A percentile compares a stretch with the other conserved stretches of the same genome.
Evolutionary conservation across 2,329 filamentous ascomycete genomes (phyloP).

Genomic region (Botryotinia convoluta): DNA sequence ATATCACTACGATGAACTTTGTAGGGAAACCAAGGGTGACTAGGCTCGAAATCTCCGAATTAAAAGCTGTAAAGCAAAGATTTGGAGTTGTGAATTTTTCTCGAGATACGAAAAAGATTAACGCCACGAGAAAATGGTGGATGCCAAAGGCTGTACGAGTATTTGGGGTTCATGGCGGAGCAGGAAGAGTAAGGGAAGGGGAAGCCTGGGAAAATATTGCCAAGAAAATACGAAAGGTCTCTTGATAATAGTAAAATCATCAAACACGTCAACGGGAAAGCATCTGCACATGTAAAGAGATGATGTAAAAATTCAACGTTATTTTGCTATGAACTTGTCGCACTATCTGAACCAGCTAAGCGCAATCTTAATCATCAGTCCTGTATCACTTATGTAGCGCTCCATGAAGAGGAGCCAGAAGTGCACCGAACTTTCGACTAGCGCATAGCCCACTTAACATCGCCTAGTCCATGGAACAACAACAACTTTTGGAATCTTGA

Average conservation of each 20-base stretch:
- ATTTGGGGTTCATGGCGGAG: constrained; percentile 36
- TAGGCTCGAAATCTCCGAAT: constrained; percentile 31
- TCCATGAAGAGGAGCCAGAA: background rate
- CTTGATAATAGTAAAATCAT: background rate
- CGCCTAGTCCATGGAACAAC: background rate
- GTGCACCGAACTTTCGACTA: background rate
- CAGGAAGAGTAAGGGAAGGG: constrained; percentile 26
- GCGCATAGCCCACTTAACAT: background rate
- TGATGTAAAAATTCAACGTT: background rate
- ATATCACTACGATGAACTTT: constrained; percentile 43
- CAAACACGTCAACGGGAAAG: background rate
- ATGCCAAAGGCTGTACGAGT: constrained; percentile 29
- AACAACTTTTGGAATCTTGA: background rate
- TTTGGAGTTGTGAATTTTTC: constrained; percentile 38
- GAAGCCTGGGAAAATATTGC: constrained; percentile 36
- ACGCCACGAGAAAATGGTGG: constrained; percentile 35
- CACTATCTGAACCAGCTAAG: background rate
- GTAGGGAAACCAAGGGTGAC: constrained; percentile 40
- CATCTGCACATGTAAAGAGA: background rate
- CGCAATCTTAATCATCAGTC: background rate
- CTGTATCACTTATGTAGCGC: background rate
- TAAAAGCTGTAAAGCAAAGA: constrained; percentile 31
- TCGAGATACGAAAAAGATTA: constrained; percentile 30
- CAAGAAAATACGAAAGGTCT: constrained; percentile 5
- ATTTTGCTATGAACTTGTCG: background rate